Percentiles rank a stretch among this genome's conserved stretches.
Conservation (phyloP, 495 filamentous ascomycete genomes). For the Hyaloscypha hepaticicola region DNA sequence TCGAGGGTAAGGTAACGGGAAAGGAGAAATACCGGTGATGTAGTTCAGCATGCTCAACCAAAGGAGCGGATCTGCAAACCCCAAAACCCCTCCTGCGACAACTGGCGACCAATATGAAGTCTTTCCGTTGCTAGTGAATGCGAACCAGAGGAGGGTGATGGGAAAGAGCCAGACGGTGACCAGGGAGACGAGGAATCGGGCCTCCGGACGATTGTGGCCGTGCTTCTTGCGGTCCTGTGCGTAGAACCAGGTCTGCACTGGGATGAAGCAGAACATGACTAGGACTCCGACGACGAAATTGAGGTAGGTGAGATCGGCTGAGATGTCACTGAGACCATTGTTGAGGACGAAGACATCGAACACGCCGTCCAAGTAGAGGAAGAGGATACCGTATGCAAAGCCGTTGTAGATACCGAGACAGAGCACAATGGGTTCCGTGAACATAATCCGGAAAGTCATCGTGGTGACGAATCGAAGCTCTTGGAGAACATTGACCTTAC, state of each 20-base stretch:
- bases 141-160: constrained; percentile 40
- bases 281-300: constrained; percentile 40
- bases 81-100: constrained; percentile 36
- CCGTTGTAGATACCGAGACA: constrained; percentile 40
- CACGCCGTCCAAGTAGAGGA: constrained; percentile 40
- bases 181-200: constrained; percentile 39
- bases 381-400: constrained; percentile 38
- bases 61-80: constrained; percentile 39
- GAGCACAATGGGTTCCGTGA: constrained; percentile 40
- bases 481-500: constrained; percentile 34
- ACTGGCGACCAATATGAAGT: constrained; percentile 40
- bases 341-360: constrained; percentile 41
- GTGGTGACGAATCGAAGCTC: constrained; percentile 40
- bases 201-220: constrained; percentile 37
- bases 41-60: constrained; percentile 43
- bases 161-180: constrained; percentile 40
- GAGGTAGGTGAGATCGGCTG: constrained; percentile 40
- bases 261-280: constrained; percentile 39
- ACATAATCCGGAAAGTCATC: constrained; percentile 40
- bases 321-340: constrained; percentile 39
- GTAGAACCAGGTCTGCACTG: constrained; percentile 41
- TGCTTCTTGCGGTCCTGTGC: constrained; percentile 35
- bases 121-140: constrained; percentile 39
- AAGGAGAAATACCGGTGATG: constrained; percentile 29
- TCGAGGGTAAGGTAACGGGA: background rate